Evolutionary conservation across 1,139 yeast species (phyloP), one percentile per base, ranked within the genome.

Genomic region (Magnusiomyces paraingens): DNA sequence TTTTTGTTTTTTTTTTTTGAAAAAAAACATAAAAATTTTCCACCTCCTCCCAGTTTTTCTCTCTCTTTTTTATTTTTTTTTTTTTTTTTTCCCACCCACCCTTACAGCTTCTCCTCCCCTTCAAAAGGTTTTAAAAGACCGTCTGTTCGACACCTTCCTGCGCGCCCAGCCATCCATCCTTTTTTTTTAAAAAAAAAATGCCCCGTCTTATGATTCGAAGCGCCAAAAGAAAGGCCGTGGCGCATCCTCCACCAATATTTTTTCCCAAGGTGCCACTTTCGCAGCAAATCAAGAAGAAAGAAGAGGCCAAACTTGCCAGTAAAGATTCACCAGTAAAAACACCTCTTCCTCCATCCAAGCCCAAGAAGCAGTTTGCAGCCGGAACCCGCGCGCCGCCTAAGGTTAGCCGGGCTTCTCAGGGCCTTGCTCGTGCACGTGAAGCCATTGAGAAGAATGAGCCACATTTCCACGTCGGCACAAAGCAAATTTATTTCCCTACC

Each of bases 381-480:
- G 50, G 47, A 15, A 35, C 46, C 12, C 51, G 51, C 8, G 50
- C 45, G 36, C 36, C 49, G n/a, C 55, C 47, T 43, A 51, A 48
- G 42, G 53, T 48, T 48, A 50, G 43, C 18, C 48, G 51, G 29
- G 49, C 57, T 14, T 49, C 52, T 5, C 42, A 59, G 29, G 56
- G 64, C 32, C 61, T 61, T 48, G 57, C 62, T 44, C 62, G 72
- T 57, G 78, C 78, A 54, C 78, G 80, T 64, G 77, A 79, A 20
- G 81, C 81, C 55, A 78, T 87, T 49, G 83, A 78, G 49, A 71
- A 73, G 49, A 91, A 85, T 20, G 76, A 76, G 61, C 84, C 96
- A 1, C 96, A 90, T 72, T 91, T 89, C 77, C 76, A 74, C 52
- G 81, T 86, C 5, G 98, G 98, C 64, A 83, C 79, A 4, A 80